Evolutionary conservation across 1,284 basidiomycete genomes (phyloP).

Genomic region (Vanrija humicola): DNA sequence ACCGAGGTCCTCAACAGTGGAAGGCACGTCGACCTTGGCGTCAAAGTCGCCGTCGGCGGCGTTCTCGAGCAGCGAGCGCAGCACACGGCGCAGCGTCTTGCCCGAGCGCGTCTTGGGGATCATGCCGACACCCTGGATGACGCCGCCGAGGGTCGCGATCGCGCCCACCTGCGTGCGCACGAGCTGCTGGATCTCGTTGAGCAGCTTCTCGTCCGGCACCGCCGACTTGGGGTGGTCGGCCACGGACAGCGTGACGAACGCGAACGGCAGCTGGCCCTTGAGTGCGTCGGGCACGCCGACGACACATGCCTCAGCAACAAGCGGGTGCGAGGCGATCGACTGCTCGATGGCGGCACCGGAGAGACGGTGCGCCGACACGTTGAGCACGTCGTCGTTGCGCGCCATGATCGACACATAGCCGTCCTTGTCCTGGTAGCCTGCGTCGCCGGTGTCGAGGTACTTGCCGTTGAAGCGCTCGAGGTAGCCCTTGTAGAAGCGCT

Average conservation of each 20-base stretch:
- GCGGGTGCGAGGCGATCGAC: constrained; percentile 81
- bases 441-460: constrained; percentile 81
- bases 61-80: constrained; percentile 44
- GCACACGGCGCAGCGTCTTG: constrained; percentile 86
- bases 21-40: constrained; percentile 13
- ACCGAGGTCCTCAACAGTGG: constrained; percentile 15
- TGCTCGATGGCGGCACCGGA: constrained; percentile 95
- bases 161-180: constrained; percentile 90
- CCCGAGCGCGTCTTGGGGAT: constrained; percentile 90
- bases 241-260: constrained; percentile 57
- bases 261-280: constrained; percentile 56
- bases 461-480: constrained; percentile 56
- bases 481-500: constrained; percentile 83
- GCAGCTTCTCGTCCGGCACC: constrained; percentile 62
- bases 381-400: constrained; percentile 66
- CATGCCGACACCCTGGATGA: constrained; percentile 66
- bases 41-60: constrained; percentile 17
- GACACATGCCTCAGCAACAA: constrained; percentile 79
- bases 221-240: constrained; percentile 47
- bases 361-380: constrained; percentile 85
- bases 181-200: constrained; percentile 71
- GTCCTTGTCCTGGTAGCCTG: constrained; percentile 83
- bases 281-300: constrained; percentile 80
- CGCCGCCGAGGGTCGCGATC: constrained; percentile 88
- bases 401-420: constrained; percentile 98